Conservation (phyloP, 306 rosid genomes). For the Pyrus pyrifolia region DNA sequence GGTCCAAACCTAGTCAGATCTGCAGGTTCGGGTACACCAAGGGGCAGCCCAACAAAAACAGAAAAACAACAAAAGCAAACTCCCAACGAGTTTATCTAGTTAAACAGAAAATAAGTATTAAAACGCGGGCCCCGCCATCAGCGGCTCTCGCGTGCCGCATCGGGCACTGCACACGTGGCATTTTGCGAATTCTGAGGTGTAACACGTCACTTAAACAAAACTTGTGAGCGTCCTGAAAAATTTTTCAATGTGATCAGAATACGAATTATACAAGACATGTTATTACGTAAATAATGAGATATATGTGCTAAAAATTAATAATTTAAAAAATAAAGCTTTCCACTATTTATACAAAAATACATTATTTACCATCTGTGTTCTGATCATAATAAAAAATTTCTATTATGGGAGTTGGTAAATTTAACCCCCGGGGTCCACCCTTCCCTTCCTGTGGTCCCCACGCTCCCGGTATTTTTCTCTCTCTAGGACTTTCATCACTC, state of each 20-base stretch:
- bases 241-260: rapidly evolving
- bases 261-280: rapidly evolving
- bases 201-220: not conserved
- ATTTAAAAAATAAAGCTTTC: too few species aligned
- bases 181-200: constrained; percentile 34
- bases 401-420: constrained; percentile 7
- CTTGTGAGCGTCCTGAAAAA: not conserved
- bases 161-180: constrained; percentile 60
- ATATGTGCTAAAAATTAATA: rapidly evolving
- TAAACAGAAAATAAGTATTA: not conserved
- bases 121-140: constrained; percentile 43
- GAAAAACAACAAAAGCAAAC: not conserved
- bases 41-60: not conserved
- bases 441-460: constrained; percentile 28
- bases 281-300: rapidly evolving
- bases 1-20: constrained; percentile 18
- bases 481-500: not conserved
- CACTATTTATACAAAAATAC: too few species aligned
- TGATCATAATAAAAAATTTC: too few species aligned
- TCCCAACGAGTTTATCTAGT: constrained; percentile 3
- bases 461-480: not conserved
- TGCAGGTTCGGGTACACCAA: not conserved
- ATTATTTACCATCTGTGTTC: rapidly evolving
- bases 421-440: not conserved
- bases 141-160: constrained; percentile 91